These are phyloP conservation scores for Cocos nucifera DNA, from an alignment of 176 grass and related monocot genomes.

Conservation along the genomic window DNA sequence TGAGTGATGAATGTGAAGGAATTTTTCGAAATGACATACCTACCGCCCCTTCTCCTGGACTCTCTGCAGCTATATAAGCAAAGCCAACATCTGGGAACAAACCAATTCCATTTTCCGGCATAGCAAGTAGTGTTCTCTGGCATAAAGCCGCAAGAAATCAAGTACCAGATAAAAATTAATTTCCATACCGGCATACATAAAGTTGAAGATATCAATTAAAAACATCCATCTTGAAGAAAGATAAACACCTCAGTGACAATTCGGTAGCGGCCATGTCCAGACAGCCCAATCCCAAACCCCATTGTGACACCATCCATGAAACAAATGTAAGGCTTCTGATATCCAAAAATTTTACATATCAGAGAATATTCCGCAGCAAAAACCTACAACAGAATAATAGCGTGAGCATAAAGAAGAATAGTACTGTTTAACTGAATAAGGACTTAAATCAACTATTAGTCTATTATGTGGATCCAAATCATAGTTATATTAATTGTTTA, in stretches of 20 bases:
- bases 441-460: too few species aligned
- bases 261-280: conserved; percentile 83
- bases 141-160: conserved; percentile 7
- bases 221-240: not conserved
- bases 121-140: conserved; percentile 86
- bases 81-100: conserved; percentile 96
- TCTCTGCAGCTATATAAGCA: conserved; percentile 76
- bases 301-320: conserved; percentile 98
- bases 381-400: conserved; percentile 41
- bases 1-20: too few species aligned
- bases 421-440: conserved; percentile 7
- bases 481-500: too few species aligned
- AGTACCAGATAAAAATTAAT: not conserved
- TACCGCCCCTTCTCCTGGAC: conserved; percentile 66
- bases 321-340: conserved; percentile 90
- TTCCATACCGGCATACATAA: too few species aligned
- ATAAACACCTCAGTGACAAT: conserved; percentile 69
- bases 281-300: conserved; percentile 99
- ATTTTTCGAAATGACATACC: conserved; percentile 30
- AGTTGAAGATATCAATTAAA: too few species aligned
- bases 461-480: too few species aligned
- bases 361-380: conserved; percentile 89
- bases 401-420: conserved; percentile 9
- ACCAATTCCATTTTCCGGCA: conserved; percentile 98
- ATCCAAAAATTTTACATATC: conserved; percentile 92